Conservation (phyloP, 352 stramenopile genomes). For the Globisporangium spiculum region DNA sequence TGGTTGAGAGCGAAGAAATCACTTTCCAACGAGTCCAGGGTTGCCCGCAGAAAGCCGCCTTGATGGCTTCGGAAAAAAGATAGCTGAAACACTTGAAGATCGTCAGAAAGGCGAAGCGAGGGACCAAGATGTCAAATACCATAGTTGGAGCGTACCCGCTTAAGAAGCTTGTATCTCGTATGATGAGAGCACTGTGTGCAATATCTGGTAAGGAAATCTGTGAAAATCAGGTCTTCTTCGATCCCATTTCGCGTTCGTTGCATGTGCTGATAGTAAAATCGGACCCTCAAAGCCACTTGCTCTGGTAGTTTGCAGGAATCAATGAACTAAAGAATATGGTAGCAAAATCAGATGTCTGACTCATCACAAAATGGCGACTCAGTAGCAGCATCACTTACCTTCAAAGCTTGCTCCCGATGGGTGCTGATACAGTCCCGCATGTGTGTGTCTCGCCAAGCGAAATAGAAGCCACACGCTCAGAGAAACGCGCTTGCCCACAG, state of each 20-base stretch:
- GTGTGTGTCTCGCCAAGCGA: slow-evolving; percentile 17
- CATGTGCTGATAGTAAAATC: slow-evolving; percentile 1
- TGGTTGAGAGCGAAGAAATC: slow-evolving; percentile 1
- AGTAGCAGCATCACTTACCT: slow-evolving; percentile 1
- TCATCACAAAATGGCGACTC: neutral
- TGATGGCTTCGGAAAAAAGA: neutral
- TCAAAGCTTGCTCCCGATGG: slow-evolving; percentile 20
- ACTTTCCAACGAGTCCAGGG: neutral
- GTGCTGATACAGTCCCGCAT: slow-evolving; percentile 19
- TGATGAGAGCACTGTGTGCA: neutral
- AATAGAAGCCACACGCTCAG: slow-evolving; percentile 27
- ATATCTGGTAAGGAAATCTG: too few species aligned
- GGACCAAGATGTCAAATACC: neutral
- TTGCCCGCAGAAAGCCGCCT: neutral
- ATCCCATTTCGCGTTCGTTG: slow-evolving; percentile 3
- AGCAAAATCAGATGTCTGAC: neutral
- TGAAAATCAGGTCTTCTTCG: neutral
- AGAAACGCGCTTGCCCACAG: slow-evolving; percentile 25
- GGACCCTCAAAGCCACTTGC: neutral
- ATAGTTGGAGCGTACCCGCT: neutral
- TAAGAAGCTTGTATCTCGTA: neutral
- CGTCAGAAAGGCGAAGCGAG: neutral
- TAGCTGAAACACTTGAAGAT: neutral
- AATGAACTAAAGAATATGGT: neutral
- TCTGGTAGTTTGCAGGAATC: neutral